These are phyloP conservation scores for Spathaspora sp. DNA, from an alignment of 1,139 yeast genomes.

Conservation along the genomic window DNA sequence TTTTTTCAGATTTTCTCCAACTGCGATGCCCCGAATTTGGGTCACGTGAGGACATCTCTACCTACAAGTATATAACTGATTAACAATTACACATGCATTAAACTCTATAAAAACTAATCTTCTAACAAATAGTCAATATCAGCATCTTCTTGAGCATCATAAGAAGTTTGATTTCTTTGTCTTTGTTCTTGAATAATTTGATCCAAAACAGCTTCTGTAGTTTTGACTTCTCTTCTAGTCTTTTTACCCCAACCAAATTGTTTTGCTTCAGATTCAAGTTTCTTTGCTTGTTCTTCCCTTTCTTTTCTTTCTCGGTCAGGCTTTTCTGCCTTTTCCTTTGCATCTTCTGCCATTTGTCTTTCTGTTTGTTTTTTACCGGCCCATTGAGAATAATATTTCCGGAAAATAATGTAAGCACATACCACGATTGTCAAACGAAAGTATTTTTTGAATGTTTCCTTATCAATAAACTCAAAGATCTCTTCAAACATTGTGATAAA, in stretches of 20 bases:
- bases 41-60: neutral
- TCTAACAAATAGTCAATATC: conserved; percentile 68
- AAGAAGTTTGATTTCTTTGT: conserved; percentile 43
- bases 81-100: neutral
- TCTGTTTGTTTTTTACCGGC: conserved; percentile 53
- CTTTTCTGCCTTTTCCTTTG: conserved; percentile 37
- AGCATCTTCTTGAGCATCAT: conserved; percentile 60
- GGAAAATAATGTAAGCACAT: conserved; percentile 36
- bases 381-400: conserved; percentile 40
- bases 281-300: conserved; percentile 28
- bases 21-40: neutral
- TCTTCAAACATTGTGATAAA: conserved; percentile 32
- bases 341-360: conserved; percentile 50
- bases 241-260: conserved; percentile 79
- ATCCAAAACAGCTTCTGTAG: conserved; percentile 54
- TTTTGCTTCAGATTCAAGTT: conserved; percentile 39
- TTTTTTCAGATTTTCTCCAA: neutral
- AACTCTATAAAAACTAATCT: conserved; percentile 8
- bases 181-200: conserved; percentile 42
- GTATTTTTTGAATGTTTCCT: conserved; percentile 36
- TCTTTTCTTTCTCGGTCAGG: conserved; percentile 34
- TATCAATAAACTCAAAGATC: conserved; percentile 36
- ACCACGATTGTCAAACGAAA: conserved; percentile 36
- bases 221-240: conserved; percentile 58
- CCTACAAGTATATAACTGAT: neutral